Evolutionary conservation across 2,329 filamentous ascomycete genomes (phyloP).

Genomic region (Pyricularia sp.): DNA sequence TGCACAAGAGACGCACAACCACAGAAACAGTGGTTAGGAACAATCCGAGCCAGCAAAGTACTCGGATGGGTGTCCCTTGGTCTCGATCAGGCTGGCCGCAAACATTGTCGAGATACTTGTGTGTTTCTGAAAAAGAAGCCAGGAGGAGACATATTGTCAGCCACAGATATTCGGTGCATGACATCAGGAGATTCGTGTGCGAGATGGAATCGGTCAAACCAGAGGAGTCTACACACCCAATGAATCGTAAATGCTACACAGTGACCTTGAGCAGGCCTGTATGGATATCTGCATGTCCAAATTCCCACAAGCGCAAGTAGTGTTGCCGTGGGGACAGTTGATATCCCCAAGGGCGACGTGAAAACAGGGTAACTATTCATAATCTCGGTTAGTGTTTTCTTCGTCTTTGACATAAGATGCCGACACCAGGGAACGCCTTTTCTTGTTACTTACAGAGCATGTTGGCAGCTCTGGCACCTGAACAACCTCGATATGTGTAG

Average conservation of each 20-base stretch:
- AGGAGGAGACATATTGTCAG: not conserved
- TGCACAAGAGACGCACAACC: not conserved
- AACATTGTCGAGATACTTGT: not conserved
- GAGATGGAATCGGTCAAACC: not conserved
- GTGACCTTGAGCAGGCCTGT: not conserved
- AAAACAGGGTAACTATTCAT: not conserved
- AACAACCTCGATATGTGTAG: not conserved
- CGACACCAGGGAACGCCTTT: not conserved
- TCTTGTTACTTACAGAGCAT: not conserved
- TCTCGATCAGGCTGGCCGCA: not conserved
- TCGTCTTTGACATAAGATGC: not conserved
- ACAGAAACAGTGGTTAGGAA: not conserved
- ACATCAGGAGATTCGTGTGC: not conserved
- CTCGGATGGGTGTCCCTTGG: not conserved
- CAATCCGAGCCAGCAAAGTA: not conserved
- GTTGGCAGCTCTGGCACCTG: not conserved
- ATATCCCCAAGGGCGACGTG: not conserved
- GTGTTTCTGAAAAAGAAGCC: not conserved
- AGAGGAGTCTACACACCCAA: not conserved
- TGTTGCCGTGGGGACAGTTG: slow-evolving; percentile 1
- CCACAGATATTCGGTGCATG: not conserved
- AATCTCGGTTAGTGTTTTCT: not conserved
- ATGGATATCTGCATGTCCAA: not conserved
- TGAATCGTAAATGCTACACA: not conserved
- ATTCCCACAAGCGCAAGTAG: not conserved